Evolutionary conservation across 163 green algal genomes (phyloP).

Genomic region (Scenedesmus sp.): DNA sequence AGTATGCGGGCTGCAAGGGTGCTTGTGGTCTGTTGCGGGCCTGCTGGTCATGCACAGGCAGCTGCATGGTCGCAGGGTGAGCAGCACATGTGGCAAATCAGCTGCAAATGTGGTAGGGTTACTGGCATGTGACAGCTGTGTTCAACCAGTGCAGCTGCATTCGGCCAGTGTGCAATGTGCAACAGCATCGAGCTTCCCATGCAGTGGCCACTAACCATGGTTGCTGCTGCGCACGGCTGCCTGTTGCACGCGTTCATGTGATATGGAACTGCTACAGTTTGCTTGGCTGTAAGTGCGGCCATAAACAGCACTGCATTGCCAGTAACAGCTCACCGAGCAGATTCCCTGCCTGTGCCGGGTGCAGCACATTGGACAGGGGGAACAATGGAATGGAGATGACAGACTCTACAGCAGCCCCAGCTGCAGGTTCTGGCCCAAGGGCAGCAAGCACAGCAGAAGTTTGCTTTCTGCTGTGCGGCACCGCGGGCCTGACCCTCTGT

Average conservation of each 20-base stretch:
- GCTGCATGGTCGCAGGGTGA: not conserved
- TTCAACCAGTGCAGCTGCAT: not conserved
- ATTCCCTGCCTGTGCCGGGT: slow-evolving; percentile 27
- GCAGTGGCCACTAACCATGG: not conserved
- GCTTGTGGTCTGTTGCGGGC: too few relatives aligned
- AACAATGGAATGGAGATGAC: slow-evolving; percentile 47
- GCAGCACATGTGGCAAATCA: not conserved
- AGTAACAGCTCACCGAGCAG: not conserved
- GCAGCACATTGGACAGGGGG: slow-evolving; percentile 38
- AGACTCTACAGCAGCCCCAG: not conserved
- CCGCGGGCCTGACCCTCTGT: not conserved
- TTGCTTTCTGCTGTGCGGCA: not conserved
- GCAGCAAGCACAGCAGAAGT: not conserved
- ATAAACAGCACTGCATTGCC: not conserved
- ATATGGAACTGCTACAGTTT: too few relatives aligned
- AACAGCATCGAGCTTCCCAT: not conserved
- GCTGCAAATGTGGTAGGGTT: not conserved
- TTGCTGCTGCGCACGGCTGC: not conserved
- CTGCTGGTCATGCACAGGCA: not conserved
- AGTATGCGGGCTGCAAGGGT: not conserved
- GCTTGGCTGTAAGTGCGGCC: too few relatives aligned
- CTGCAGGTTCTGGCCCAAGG: not conserved
- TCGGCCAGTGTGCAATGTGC: not conserved
- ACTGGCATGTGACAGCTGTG: not conserved
- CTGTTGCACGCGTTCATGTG: not conserved